phyloP scores from a whole-genome alignment of 108 stramenopile species.

The Cafeteria roenbergensis region DNA sequence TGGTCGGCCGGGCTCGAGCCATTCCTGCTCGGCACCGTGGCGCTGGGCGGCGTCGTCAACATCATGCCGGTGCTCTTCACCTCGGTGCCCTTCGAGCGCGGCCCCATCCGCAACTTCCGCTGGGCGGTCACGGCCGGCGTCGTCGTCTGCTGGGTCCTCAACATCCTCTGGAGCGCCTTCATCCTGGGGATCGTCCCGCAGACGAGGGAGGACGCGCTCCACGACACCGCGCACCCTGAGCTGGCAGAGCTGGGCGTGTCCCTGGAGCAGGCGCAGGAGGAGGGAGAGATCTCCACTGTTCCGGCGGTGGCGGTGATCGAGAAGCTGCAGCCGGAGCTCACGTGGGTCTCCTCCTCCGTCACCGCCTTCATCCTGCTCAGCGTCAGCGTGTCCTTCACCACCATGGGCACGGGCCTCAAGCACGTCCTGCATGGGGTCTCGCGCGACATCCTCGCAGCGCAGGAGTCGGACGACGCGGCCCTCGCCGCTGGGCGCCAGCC shows the following conservation, averaged over 20 bases:
- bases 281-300: slow-evolving; percentile 4
- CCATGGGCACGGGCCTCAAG: slow-evolving; percentile 6
- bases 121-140: background rate
- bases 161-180: background rate
- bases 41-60: slow-evolving; percentile 8
- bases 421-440: slow-evolving; percentile 8
- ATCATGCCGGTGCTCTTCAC: slow-evolving; percentile 4
- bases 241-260: background rate
- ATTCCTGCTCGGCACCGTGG: slow-evolving; percentile 7
- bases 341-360: background rate
- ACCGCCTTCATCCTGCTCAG: background rate
- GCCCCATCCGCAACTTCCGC: background rate
- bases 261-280: background rate
- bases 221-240: background rate
- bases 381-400: background rate
- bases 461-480: too few species aligned
- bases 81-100: background rate
- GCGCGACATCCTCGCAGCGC: too few species aligned
- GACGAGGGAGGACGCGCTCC: background rate
- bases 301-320: background rate
- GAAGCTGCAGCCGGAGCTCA: background rate
- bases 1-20: background rate
- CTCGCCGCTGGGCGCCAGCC: too few species aligned
- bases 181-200: slow-evolving; percentile 6
- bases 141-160: background rate